Evolutionary conservation across 176 grass and related monocot species (phyloP), one percentile per base, ranked within the genome.

Genomic region (Triticum monococcum): DNA sequence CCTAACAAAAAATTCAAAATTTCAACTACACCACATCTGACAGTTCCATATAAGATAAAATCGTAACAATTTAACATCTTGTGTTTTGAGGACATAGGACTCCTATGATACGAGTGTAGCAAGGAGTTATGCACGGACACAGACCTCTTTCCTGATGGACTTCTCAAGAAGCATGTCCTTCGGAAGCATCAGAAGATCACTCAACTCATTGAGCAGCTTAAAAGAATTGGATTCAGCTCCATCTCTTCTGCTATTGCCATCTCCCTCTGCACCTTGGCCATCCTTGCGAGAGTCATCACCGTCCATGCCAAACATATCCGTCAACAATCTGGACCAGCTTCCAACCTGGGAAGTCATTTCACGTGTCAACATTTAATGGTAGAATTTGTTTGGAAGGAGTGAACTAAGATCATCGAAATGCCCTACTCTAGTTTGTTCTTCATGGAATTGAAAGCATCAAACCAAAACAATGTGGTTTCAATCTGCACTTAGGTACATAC

Each of bases 161-260:
- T 77, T 94, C 13, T 99, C 92, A 16, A 94, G 61, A 90, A 99
- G 94, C 90, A 99, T 89, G 46, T 99, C 97, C 89, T 99, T 99
- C 1, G 97, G 97, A 9, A 99, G 94, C 94, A 99, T 99, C 62
- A 99, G 81, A 90, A 99, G 90, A 91, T 96, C 97, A 83, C 92
- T 96, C 66, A 99, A 75, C 74, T 91, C 92, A 75, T 91, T 97
- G 17, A 96, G 87, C 13, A 99, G 83, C 67, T 83, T 72, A 77
- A 99, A 99, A 79, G 86, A 80, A 77, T 79, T 81, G 33, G 78
- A 86, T 85, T 79, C 85, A 28, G 54, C 75, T 72, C 69, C 35
- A 79, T 78, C 77, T 68, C 69, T 91, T 87, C 85, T 83, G 36
- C 20, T 56, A 68, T 85, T 63, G 16, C 74, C 68, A 40, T 86